A percentile compares a stretch with the other conserved stretches of the same genome.
Evolutionary conservation across 2,329 filamentous ascomycete species (phyloP).

Genomic region (Beauveria medogensis): DNA sequence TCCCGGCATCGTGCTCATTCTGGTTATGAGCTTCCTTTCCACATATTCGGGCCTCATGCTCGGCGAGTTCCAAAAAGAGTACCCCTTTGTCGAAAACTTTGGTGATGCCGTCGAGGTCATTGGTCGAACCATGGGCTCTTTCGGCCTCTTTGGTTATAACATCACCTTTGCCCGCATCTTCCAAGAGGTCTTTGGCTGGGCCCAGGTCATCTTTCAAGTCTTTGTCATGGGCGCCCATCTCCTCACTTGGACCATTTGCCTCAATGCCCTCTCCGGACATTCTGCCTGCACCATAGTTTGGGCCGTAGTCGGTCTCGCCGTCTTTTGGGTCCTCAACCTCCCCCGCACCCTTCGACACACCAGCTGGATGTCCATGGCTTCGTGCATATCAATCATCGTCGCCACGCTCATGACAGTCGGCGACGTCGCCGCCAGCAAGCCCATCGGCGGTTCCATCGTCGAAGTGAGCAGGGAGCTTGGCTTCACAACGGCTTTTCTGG

Average conservation of each 20-base stretch:
- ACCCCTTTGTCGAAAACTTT: conserved; percentile 60
- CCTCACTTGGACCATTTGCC: conserved; percentile 58
- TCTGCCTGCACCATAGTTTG: conserved; percentile 57
- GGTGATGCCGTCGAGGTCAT: conserved; percentile 57
- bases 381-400: conserved; percentile 53
- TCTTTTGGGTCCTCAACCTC: conserved; percentile 52
- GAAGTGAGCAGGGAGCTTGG: conserved; percentile 29
- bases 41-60: conserved; percentile 48
- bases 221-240: conserved; percentile 64
- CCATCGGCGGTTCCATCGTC: conserved; percentile 27
- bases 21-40: conserved; percentile 58
- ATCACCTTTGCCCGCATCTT: conserved; percentile 44
- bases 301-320: conserved; percentile 47
- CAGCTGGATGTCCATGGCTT: conserved; percentile 53
- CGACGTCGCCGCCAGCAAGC: conserved; percentile 43
- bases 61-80: conserved; percentile 63
- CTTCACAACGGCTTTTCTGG: conserved; percentile 46
- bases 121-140: conserved; percentile 34
- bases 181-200: conserved; percentile 51
- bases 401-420: conserved; percentile 58
- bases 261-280: conserved; percentile 55
- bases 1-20: conserved; percentile 64
- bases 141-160: conserved; percentile 38
- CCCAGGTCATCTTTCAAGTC: conserved; percentile 53
- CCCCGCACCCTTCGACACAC: conserved; percentile 56